These are phyloP conservation scores for Macrophomina phaseolina DNA, from an alignment of 2,329 filamentous ascomycete species.

Conservation along the genomic window DNA sequence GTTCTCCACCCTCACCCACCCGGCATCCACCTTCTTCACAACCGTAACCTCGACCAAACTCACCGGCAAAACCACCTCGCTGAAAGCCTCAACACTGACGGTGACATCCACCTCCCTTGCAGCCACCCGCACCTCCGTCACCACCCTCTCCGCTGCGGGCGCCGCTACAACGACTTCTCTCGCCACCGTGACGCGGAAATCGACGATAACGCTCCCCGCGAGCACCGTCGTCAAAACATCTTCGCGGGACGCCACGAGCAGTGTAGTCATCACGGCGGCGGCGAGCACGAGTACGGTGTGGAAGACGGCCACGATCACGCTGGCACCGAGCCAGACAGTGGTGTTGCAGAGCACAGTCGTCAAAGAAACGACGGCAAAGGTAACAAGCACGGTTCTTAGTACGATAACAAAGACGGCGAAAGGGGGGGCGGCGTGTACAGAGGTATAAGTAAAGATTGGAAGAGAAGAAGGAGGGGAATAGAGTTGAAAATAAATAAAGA, in stretches of 20 bases:
- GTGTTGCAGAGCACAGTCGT: conserved; percentile 30
- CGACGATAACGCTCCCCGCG: not conserved
- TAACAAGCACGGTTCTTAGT: conserved; percentile 29
- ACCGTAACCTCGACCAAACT: not conserved
- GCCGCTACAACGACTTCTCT: conserved; percentile 31
- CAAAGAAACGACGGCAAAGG: conserved; percentile 30
- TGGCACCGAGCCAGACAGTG: conserved; percentile 32
- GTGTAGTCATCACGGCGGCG: conserved; percentile 28
- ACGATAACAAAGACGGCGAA: conserved; percentile 31
- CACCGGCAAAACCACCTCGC: not conserved
- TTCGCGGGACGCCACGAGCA: not conserved
- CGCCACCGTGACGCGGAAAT: not conserved
- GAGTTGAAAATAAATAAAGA: too few species aligned
- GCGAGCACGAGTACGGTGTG: conserved; percentile 32
- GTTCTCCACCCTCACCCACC: conserved; percentile 27
- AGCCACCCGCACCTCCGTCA: conserved; percentile 31
- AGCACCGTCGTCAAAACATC: too few species aligned
- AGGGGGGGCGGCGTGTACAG: conserved; percentile 30
- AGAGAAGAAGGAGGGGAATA: too few species aligned
- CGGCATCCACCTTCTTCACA: not conserved
- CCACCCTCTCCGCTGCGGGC: conserved; percentile 31
- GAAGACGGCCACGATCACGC: conserved; percentile 33
- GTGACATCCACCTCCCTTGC: not conserved
- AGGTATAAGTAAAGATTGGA: too few species aligned
- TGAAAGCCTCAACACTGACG: not conserved